These are phyloP conservation scores for Penicillium flavigenum DNA, from an alignment of 495 filamentous ascomycete genomes.

Conservation along the genomic window DNA sequence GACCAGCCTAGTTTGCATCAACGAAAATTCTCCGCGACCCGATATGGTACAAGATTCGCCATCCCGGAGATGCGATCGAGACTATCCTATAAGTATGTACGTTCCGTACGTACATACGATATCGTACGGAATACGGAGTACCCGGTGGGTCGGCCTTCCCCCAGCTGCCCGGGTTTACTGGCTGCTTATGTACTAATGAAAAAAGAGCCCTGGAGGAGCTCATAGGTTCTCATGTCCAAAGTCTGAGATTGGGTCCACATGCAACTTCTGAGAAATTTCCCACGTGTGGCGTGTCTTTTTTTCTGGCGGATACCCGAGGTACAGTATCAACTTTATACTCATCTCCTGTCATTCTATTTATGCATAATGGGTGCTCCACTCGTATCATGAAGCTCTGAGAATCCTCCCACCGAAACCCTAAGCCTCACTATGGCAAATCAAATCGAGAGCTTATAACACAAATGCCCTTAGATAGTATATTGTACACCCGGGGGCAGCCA, in stretches of 20 bases:
- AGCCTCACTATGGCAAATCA: not conserved
- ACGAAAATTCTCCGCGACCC: slow-evolving; percentile 12
- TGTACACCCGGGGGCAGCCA: too few species aligned
- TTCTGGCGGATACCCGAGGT: not conserved
- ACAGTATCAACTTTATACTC: not conserved
- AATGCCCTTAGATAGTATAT: not conserved
- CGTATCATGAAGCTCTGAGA: not conserved
- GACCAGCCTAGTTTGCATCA: not conserved
- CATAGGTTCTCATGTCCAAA: not conserved
- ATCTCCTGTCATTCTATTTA: not conserved
- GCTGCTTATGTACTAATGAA: not conserved
- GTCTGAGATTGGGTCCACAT: slow-evolving; percentile 3
- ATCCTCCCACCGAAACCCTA: not conserved
- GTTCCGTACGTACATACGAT: not conserved
- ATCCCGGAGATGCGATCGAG: not conserved
- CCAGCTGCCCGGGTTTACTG: not conserved
- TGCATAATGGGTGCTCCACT: slow-evolving; percentile 7
- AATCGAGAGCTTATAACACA: not conserved
- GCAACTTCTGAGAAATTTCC: not conserved
- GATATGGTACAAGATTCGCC: not conserved
- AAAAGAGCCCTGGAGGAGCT: not conserved
- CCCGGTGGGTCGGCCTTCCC: not conserved
- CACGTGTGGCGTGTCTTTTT: slow-evolving; percentile 4
- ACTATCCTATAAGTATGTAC: not conserved
- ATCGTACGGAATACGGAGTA: not conserved